Conservation (phyloP, 2,329 filamentous ascomycete species). For the Hymenoscyphus repandus region DNA sequence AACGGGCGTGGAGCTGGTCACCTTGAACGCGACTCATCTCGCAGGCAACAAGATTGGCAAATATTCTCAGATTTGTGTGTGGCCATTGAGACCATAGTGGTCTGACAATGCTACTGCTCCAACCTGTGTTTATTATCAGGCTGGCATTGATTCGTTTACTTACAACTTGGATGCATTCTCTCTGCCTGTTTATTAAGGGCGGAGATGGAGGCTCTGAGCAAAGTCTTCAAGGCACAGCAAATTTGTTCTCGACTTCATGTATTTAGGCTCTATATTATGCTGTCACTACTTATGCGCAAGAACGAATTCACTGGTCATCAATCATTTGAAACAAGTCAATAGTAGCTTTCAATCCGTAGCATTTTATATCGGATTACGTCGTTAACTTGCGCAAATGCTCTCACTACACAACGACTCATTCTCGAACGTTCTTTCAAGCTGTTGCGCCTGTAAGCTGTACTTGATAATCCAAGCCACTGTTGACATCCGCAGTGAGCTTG, state of each 20-base stretch:
- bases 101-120: slow-evolving; percentile 21
- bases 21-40: slow-evolving; percentile 36
- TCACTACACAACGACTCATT: too few relatives aligned
- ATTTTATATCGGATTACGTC: too few relatives aligned
- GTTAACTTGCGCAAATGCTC: too few relatives aligned
- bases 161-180: neutral
- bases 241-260: too few relatives aligned
- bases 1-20: slow-evolving; percentile 42
- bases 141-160: neutral
- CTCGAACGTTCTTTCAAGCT: neutral
- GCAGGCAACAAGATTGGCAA: slow-evolving; percentile 30
- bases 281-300: too few relatives aligned
- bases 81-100: slow-evolving; percentile 35
- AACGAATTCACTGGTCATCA: too few relatives aligned
- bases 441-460: neutral
- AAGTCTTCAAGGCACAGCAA: too few relatives aligned
- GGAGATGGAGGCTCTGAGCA: neutral
- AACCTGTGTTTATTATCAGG: slow-evolving; percentile 6
- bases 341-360: too few relatives aligned
- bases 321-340: too few relatives aligned
- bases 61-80: slow-evolving; percentile 36
- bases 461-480: neutral
- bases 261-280: too few relatives aligned
- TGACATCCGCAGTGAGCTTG: neutral
- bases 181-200: neutral